These are phyloP conservation scores for Setaria viridis DNA, from an alignment of 202 grass and related monocot species.

Conservation along the genomic window DNA sequence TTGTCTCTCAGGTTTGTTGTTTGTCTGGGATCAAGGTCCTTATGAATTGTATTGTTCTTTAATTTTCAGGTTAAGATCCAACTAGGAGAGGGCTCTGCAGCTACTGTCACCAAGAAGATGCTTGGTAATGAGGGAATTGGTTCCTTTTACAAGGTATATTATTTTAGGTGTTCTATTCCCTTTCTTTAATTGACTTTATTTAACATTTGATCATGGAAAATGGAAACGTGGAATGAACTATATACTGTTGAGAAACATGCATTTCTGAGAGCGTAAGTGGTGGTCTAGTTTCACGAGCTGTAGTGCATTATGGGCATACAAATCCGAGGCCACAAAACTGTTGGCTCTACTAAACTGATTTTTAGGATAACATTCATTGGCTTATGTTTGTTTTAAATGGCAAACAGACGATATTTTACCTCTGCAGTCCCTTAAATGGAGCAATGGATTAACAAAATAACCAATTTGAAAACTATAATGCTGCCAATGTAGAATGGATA, in stretches of 20 bases:
- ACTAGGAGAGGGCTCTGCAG: conserved; percentile 86
- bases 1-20: background rate
- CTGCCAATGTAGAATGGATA: background rate
- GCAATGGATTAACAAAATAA: background rate
- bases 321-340: background rate
- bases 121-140: conserved; percentile 75
- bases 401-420: background rate
- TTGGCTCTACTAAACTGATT: background rate
- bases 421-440: conserved; percentile 5
- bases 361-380: background rate
- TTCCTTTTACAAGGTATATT: conserved; percentile 80
- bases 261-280: background rate
- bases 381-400: background rate
- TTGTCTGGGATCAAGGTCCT: background rate
- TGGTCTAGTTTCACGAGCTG: background rate
- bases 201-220: background rate
- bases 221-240: background rate
- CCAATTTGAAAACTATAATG: background rate
- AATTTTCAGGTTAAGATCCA: conserved; percentile 89
- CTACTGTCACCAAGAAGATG: conserved; percentile 77
- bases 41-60: background rate
- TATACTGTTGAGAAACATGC: background rate
- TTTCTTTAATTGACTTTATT: background rate
- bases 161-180: background rate
- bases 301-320: background rate